A percentile compares a stretch with the other conserved stretches of the same genome.
phyloP scores from a whole-genome alignment of 2,329 filamentous ascomycete species.

The Exophiala alcalophila region DNA sequence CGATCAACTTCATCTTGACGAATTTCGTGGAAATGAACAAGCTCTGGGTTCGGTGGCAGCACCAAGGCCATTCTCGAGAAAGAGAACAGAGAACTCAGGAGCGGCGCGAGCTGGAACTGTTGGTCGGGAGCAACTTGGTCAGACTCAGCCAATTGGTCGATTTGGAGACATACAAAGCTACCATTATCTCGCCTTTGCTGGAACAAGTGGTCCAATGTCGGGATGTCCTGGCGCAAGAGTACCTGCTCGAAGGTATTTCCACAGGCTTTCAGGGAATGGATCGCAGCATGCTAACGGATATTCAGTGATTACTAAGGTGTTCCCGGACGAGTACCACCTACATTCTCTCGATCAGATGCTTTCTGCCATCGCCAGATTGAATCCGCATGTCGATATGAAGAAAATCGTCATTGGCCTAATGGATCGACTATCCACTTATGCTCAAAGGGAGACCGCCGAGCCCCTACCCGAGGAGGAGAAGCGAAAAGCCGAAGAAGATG shows the following conservation, averaged over 20 bases:
- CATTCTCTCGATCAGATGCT: conserved; percentile 95
- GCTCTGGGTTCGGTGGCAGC: conserved; percentile 94
- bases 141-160: conserved; percentile 93
- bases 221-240: conserved; percentile 95
- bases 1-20: conserved; percentile 94
- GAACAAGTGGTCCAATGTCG: conserved; percentile 98
- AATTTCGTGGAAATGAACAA: conserved; percentile 99
- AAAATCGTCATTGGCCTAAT: conserved; percentile 96
- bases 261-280: conserved; percentile 5
- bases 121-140: conserved; percentile 95
- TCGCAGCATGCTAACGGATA: not conserved
- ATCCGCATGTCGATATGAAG: conserved; percentile 97
- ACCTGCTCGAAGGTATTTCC: conserved; percentile 72
- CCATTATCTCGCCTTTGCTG: conserved; percentile 81
- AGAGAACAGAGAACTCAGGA: conserved; percentile 91
- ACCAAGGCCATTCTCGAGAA: conserved; percentile 94
- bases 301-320: conserved; percentile 91
- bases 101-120: conserved; percentile 87
- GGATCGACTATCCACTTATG: conserved; percentile 92
- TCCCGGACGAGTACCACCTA: conserved; percentile 96
- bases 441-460: conserved; percentile 72
- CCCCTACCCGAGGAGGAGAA: conserved; percentile 68
- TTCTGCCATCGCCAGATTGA: conserved; percentile 84
- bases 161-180: conserved; percentile 86
- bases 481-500: conserved; percentile 78